Percentiles rank a stretch among this genome's conserved stretches.
Conservation (phyloP, 257 asterid species). For the Anisodus acutangulus region DNA sequence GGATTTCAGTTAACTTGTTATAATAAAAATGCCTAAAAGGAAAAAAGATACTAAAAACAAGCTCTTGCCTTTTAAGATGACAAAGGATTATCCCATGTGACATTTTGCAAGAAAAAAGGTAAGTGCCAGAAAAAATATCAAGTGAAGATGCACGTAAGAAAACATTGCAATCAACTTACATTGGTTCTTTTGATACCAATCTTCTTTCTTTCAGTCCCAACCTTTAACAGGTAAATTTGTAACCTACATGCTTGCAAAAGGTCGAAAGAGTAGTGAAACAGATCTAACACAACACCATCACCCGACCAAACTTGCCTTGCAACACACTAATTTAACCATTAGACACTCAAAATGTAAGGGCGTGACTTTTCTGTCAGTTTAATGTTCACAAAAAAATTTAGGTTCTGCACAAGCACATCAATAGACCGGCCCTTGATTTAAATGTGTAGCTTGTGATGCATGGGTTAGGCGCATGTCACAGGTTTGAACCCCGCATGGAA, state of each 20-base stretch:
- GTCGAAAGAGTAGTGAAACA: not conserved
- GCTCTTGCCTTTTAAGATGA: conserved; percentile 14
- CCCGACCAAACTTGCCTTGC: not conserved
- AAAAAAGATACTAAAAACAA: not conserved
- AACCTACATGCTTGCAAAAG: not conserved
- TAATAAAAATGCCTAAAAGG: not conserved
- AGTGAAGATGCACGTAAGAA: not conserved
- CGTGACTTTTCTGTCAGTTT: not conserved
- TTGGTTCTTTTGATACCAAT: not conserved
- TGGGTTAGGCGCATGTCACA: not conserved
- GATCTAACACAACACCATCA: not conserved
- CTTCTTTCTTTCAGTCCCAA: not conserved
- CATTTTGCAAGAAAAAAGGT: not conserved
- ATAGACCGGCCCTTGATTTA: not conserved
- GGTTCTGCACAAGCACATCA: not conserved
- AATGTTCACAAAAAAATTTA: not conserved
- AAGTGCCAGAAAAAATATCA: not conserved
- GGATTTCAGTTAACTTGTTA: not conserved
- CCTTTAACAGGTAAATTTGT: not conserved
- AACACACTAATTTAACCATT: not conserved
- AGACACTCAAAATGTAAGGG: not conserved
- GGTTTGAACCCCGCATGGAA: no score
- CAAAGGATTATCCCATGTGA: not conserved
- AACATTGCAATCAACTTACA: not conserved
- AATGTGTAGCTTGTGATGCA: not conserved